phyloP scores from a whole-genome alignment of 768 basidiomycete species.

The Bullera alba region DNA sequence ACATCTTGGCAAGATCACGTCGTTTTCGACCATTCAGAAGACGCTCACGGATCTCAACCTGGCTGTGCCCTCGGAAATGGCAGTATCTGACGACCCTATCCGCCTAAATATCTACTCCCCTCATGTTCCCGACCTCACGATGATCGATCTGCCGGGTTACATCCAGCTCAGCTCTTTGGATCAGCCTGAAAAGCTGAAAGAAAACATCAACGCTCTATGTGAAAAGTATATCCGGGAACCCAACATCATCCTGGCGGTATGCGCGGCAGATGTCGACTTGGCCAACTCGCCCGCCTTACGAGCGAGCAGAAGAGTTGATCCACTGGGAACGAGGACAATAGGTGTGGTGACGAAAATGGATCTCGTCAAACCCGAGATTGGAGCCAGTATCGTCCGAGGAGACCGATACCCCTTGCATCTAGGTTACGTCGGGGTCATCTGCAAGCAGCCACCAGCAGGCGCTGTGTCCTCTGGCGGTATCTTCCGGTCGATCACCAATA shows the following conservation, averaged over 20 bases:
- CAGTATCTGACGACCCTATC: constrained; percentile 90
- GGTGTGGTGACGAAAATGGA: constrained; percentile 99
- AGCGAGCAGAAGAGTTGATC: constrained; percentile 88
- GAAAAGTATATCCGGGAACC: constrained; percentile 98
- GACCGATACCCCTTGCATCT: constrained; percentile 95
- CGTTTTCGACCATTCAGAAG: constrained; percentile 86
- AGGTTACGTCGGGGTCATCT: constrained; percentile 93
- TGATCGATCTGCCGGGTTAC: constrained; percentile 96
- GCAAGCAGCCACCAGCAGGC: constrained; percentile 55
- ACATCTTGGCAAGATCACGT: constrained; percentile 70
- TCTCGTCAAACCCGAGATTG: constrained; percentile 76
- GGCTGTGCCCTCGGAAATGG: constrained; percentile 79
- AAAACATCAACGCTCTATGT: constrained; percentile 81
- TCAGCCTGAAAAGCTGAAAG: constrained; percentile 88
- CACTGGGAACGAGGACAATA: constrained; percentile 87
- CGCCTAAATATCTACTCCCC: constrained; percentile 95
- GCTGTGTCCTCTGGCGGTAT: constrained; percentile 19
- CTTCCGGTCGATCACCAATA: constrained; percentile 20
- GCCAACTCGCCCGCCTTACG: constrained; percentile 94
- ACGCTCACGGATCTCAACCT: constrained; percentile 91
- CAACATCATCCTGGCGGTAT: constrained; percentile 98
- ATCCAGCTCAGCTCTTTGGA: constrained; percentile 91
- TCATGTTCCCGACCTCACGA: constrained; percentile 89
- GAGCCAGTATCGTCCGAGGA: constrained; percentile 70
- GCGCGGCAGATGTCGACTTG: constrained; percentile 95